Base-by-base conservation (phyloP, 768 basidiomycete species). In the Macrolepiota fuliginosa region DNA sequence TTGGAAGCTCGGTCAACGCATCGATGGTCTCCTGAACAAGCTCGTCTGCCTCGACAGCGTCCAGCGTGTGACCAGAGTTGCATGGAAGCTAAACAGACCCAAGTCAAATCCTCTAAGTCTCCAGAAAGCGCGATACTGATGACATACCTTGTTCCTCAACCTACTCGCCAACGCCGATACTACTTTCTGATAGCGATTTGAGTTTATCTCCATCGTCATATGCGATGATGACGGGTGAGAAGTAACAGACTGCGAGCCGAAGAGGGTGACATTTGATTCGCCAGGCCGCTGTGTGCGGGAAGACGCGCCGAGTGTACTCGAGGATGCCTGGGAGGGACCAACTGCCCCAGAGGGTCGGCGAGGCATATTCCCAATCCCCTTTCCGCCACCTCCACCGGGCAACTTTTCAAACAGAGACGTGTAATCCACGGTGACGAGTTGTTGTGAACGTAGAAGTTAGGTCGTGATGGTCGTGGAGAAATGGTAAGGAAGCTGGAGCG, bases 91-190 rank as follows among this genome's bases (percentile, higher is more conserved):
- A 68, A 27, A 42, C 11, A 35, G 47, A 24, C 5, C 62, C 54
- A 39, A 36, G 69, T 66, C 32, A 15, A 45, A 24, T 45, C 39
- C 22, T 40, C 13, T 40, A 19, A 52, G 19, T 19, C 25, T 52
- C n/a, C 56, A 35, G 66, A 7, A 39, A 25, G 13, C 51, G 29
- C 29, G 29, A 55, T 53, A 56, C 27, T 58, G 45, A 15, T 37
- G 36, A 67, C 78, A 42, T 56, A 90, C 94, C 84, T 92, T 94
- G 73, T 86, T 83, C 75, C 87, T 90, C 69, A 96, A 75, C 68
- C 93, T 82, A 67, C 85, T 88, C 37, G 96, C 91, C 64, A 96
- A 77, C 7, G 87, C 87, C 64, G 87, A 83, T 36, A 95, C 87
- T 56, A 92, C 85, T 79, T 88, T 92, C 75, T 92, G 89, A 70